Evolutionary conservation across 345 rosid species (phyloP), one percentile per base, ranked within the genome.

Genomic region (Euphorbia pulcherrima): DNA sequence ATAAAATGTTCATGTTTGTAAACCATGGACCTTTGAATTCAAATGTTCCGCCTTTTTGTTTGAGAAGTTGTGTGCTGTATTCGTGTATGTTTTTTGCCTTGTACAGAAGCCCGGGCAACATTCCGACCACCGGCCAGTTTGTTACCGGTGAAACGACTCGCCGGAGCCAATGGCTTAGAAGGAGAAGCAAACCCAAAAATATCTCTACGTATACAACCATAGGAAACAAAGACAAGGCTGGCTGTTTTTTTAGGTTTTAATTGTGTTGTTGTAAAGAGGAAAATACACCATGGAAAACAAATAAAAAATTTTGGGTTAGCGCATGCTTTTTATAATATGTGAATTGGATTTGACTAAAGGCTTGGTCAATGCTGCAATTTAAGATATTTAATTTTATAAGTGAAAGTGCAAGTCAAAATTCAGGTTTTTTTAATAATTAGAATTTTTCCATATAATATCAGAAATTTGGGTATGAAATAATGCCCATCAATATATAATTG

Each of bases 1-100:
- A 41, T 8, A 69, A 17, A 40, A 60, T 48, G 73, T 69, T 54
- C 66, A 69, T 60, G 37, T 61, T 37, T 18, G 57, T 33, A 33
- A 69, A 55, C 66, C 66, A 69, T 18, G 73, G 67, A 12, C 73
- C 73, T 47, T 48, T 30, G 58, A 61, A 50, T 40, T 69, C 68
- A 28, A 64, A 64, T 5, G 44, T 64, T 37, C 57, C 68, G 0
- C 68, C 68, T 28, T 24, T 48, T 28, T 63, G 35, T 63, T 44
- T 63, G 2, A 63, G 54, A 17, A 63, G 67, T 18, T 44, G 67
- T 33, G 67, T 63, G 48, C 53, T 29, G 12, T 63, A 63, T 44
- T 63, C 54, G 16, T 63, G 67, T 30, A 63, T 44, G 18, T 63
- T 23, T 26, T 13, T 20, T 23, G 54, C 54, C 35, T 63, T 46